Base-by-base conservation (phyloP, 163 green algal species). In the Chlorella variabilis region DNA sequence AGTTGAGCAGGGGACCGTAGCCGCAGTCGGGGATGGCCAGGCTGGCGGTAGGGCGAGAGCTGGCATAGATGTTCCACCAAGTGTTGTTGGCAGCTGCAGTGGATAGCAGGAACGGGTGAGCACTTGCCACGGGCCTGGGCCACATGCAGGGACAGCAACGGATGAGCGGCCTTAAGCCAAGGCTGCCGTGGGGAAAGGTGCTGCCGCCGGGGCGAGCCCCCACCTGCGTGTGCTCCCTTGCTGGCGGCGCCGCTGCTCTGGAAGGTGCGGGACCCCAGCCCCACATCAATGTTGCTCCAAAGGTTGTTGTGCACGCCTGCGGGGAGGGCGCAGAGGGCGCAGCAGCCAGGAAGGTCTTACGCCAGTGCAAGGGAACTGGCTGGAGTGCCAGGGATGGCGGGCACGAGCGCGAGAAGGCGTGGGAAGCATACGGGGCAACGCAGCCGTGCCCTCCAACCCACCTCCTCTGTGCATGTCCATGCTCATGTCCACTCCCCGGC, bases 51-150 rank as follows among this genome's bases (percentile, higher is more conserved):
- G 20, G 4, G 1, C 18, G 3, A 1, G 33, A 48, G 49, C 49
- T 67, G 49, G 71, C 71, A 21, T 9, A 34, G 25, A 78, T 67
- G 25, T 48, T 48, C 71, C 71, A 78, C 49, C 49, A 78, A 2
- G 71, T 78, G 71, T 78, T 78, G 49, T 78, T 78, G 34, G 71
- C 33, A 5, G 71, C 71, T 78, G 71, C 49, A 29, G 21, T 45
- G 5, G 62, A 1, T 13, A 17, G 27, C 9, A 21, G 20, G 45
- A 31, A 17, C 15, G 29, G 48, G 3, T 8, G 2, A 54, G 48
- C 0, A 2, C 39, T 38, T 39, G 21, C 9, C 9, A 29, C 7
- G 34, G 11, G 61, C 29, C 8, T 42, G 61, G 17, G 61, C 6
- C 31, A 25, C 56, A 9, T 21, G 20, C 25, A 25, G 20, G 3